Evolutionary conservation across 179 eudicot genomes (phyloP).

Genomic region (Camellia oleifera): DNA sequence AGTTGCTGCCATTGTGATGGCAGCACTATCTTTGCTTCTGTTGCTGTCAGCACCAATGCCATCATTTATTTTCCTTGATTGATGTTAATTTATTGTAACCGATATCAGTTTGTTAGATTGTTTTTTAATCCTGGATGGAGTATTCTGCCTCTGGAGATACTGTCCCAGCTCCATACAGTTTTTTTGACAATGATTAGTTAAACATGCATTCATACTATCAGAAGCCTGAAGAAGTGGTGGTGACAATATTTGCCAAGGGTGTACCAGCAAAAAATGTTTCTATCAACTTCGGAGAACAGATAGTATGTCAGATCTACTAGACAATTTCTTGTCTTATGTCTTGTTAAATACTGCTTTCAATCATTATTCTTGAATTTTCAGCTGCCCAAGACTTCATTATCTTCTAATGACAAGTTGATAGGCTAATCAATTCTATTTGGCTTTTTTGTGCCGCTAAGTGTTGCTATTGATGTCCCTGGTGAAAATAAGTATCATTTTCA

Average conservation of each 20-base stretch:
- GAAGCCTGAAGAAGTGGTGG: no score
- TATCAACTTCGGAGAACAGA: constrained; percentile 22
- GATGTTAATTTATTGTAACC: not conserved
- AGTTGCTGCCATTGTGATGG: not conserved
- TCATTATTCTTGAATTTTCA: not conserved
- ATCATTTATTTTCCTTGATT: not conserved
- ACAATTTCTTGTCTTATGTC: no score
- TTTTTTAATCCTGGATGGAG: no score
- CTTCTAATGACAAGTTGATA: not conserved
- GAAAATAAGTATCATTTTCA: constrained; percentile 41
- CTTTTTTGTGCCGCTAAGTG: not conserved
- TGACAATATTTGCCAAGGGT: no score
- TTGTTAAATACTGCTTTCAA: no score
- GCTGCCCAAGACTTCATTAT: not conserved
- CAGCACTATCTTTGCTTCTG: not conserved
- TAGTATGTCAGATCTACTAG: no score
- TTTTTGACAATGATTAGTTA: not conserved
- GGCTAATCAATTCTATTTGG: not conserved
- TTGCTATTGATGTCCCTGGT: not conserved
- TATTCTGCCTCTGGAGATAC: not conserved
- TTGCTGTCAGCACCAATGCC: no score
- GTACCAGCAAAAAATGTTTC: constrained; percentile 43
- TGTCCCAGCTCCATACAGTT: no score
- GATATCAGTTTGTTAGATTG: not conserved
- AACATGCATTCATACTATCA: no score